Evolutionary conservation across 768 basidiomycete species (phyloP).

Genomic region (Amylocystis lapponica): DNA sequence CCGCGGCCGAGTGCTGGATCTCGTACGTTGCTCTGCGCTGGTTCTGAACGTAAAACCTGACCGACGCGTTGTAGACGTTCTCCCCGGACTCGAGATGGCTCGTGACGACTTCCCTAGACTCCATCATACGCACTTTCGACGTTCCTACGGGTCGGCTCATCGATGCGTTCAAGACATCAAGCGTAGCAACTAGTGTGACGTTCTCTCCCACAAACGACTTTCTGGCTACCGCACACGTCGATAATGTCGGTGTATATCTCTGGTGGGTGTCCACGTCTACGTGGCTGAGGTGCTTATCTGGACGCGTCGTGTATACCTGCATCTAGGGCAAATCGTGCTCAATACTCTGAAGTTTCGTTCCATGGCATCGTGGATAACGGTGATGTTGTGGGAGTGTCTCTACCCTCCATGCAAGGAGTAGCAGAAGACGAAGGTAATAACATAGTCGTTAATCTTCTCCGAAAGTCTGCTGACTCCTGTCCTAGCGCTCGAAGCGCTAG

Average conservation of each 20-base stretch:
- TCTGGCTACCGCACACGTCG: constrained; percentile 90
- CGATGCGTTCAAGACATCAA: constrained; percentile 84
- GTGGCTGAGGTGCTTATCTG: too few species aligned
- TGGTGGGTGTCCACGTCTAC: too few species aligned
- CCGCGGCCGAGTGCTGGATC: constrained; percentile 79
- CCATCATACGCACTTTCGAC: constrained; percentile 91
- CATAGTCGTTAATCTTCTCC: constrained; percentile 10
- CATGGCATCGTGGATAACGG: constrained; percentile 69
- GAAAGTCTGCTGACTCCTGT: constrained; percentile 1
- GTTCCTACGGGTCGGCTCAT: constrained; percentile 90
- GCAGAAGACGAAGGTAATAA: constrained; percentile 85
- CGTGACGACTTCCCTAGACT: constrained; percentile 82
- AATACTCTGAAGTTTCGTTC: constrained; percentile 82
- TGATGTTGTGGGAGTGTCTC: constrained; percentile 57
- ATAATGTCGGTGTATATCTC: constrained; percentile 91
- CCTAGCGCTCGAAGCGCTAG: constrained; percentile 66
- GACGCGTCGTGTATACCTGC: too few species aligned
- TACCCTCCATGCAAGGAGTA: constrained; percentile 83
- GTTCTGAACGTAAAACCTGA: not conserved
- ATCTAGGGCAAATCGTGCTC: constrained; percentile 88
- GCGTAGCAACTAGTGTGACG: constrained; percentile 82
- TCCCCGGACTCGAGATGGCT: constrained; percentile 96
- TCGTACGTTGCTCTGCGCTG: constrained; percentile 45
- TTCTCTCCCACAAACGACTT: constrained; percentile 97
- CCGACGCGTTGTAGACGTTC: constrained; percentile 56